Evolutionary conservation across 768 basidiomycete genomes (phyloP).

Genomic region (Boletus rufocinnamomeus): DNA sequence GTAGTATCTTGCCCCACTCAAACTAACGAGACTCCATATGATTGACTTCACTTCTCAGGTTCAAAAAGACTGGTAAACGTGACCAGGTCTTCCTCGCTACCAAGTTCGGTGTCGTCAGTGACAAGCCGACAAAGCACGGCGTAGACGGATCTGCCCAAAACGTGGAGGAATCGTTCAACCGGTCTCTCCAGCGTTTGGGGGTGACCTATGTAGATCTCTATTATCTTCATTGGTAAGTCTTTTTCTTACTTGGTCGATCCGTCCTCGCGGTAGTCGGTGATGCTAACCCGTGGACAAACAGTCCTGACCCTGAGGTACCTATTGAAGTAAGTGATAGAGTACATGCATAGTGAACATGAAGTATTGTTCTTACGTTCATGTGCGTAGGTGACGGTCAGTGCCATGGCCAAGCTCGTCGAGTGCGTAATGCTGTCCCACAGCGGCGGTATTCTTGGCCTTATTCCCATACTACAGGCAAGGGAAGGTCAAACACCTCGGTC

Average conservation of each 20-base stretch:
- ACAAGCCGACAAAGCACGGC: slow-evolving; percentile 19
- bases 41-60: slow-evolving; percentile 32
- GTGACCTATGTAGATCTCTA: slow-evolving; percentile 47
- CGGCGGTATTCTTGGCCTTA: neutral
- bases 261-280: neutral
- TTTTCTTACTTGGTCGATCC: neutral
- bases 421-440: slow-evolving; percentile 20
- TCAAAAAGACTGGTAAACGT: slow-evolving; percentile 47
- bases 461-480: slow-evolving; percentile 35
- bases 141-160: slow-evolving; percentile 44
- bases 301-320: slow-evolving; percentile 44
- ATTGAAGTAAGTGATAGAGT: slow-evolving; percentile 43
- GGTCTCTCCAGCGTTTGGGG: slow-evolving; percentile 44
- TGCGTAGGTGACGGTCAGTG: slow-evolving; percentile 42
- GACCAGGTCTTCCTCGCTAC: slow-evolving; percentile 62
- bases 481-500: slow-evolving; percentile 49
- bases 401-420: slow-evolving; percentile 56
- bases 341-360: neutral
- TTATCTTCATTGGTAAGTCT: slow-evolving; percentile 44
- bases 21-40: too few species aligned
- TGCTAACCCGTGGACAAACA: slow-evolving; percentile 4
- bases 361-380: neutral
- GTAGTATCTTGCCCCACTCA: too few species aligned
- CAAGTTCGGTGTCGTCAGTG: slow-evolving; percentile 49
- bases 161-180: slow-evolving; percentile 39